Percentiles rank a stretch among this genome's conserved stretches.
These are phyloP conservation scores for Fraxinus quadrangulata DNA, from an alignment of 257 asterid species.

Conservation along the genomic window DNA sequence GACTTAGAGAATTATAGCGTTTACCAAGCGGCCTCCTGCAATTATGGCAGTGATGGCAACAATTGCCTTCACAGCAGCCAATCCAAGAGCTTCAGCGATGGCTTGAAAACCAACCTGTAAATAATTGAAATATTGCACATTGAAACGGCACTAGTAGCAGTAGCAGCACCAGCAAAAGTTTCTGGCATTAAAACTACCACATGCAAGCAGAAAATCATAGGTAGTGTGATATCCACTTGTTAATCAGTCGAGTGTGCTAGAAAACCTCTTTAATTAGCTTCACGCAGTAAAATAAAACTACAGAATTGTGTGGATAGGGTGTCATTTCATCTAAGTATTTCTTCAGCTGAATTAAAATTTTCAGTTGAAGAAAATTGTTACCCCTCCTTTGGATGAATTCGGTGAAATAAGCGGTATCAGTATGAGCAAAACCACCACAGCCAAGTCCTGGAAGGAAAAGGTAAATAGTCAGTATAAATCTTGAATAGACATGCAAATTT, in stretches of 20 bases:
- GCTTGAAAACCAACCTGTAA: constrained; percentile 92
- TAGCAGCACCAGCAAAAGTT: constrained; percentile 13
- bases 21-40: constrained; percentile 97
- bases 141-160: constrained; percentile 24
- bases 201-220: constrained; percentile 18
- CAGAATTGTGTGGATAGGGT: constrained; percentile 13
- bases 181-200: background rate
- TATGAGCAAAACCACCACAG: constrained; percentile 98
- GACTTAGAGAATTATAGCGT: constrained; percentile 19
- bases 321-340: constrained; percentile 9
- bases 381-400: constrained; percentile 99
- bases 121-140: constrained; percentile 8
- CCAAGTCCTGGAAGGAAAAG: constrained; percentile 68
- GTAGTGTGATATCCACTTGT: constrained; percentile 15
- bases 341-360: background rate
- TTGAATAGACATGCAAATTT: constrained; percentile 28
- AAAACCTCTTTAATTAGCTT: constrained; percentile 23
- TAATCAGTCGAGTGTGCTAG: constrained; percentile 21
- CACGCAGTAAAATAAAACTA: constrained; percentile 16
- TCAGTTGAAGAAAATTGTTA: constrained; percentile 31
- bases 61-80: constrained; percentile 98
- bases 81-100: constrained; percentile 97
- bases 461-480: background rate
- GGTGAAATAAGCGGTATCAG: constrained; percentile 98
- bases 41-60: constrained; percentile 96